Conservation (phyloP, 305 asterid genomes). For the Solanum hybrid region DNA sequence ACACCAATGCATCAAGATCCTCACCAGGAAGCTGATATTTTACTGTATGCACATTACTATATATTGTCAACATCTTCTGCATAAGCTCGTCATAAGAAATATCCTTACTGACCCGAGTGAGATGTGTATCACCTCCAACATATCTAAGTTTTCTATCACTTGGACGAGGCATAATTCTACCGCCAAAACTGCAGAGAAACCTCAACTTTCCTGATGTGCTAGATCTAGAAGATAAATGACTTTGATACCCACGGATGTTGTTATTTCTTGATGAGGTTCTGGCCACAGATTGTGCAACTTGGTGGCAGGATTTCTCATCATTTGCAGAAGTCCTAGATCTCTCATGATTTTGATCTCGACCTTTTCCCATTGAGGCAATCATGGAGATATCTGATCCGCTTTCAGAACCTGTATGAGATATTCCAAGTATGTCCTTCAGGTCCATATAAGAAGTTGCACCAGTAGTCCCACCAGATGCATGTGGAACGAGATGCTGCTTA, state of each 20-base stretch:
- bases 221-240: slow-evolving; percentile 36
- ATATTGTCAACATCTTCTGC: slow-evolving; percentile 48
- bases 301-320: slow-evolving; percentile 37
- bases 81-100: slow-evolving; percentile 62
- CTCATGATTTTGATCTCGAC: slow-evolving; percentile 36
- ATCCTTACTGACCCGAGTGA: slow-evolving; percentile 58
- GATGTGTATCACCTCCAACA: slow-evolving; percentile 88
- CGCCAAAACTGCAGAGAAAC: slow-evolving; percentile 86
- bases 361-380: slow-evolving; percentile 35
- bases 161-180: slow-evolving; percentile 83
- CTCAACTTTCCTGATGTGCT: slow-evolving; percentile 44
- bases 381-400: slow-evolving; percentile 42
- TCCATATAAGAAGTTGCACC: slow-evolving; percentile 37
- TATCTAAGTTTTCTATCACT: slow-evolving; percentile 86
- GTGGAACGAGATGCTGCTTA: slow-evolving; percentile 44
- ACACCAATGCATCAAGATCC: slow-evolving; percentile 88
- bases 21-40: slow-evolving; percentile 98
- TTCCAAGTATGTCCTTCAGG: slow-evolving; percentile 47
- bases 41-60: slow-evolving; percentile 43
- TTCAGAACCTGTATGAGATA: slow-evolving; percentile 39
- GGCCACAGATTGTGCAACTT: slow-evolving; percentile 30
- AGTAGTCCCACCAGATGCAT: slow-evolving; percentile 40
- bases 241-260: slow-evolving; percentile 24
- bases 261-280: slow-evolving; percentile 33
- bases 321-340: slow-evolving; percentile 23